These are phyloP conservation scores for Citrus maxima DNA, from an alignment of 345 rosid species.

Conservation along the genomic window DNA sequence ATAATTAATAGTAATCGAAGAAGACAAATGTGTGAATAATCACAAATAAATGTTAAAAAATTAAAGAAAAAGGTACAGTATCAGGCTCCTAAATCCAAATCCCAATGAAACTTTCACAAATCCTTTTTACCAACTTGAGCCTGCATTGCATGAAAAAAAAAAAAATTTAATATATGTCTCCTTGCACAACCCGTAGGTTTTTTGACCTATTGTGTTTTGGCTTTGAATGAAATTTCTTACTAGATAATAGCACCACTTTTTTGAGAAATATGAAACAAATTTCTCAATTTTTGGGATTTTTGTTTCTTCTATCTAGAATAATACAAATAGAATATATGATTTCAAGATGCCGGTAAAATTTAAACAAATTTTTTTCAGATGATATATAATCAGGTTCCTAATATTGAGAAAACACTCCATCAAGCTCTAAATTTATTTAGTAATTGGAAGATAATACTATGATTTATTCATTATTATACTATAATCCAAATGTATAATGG, in stretches of 20 bases:
- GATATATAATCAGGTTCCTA: too few relatives aligned
- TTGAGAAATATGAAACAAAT: conserved; percentile 7
- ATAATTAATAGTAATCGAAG: not conserved
- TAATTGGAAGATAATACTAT: not conserved
- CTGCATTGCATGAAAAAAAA: conserved; percentile 1
- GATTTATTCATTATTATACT: not conserved
- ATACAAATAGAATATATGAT: not conserved
- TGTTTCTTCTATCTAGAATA: not conserved
- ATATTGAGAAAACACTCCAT: not conserved
- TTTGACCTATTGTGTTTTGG: conserved; percentile 22
- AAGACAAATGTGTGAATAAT: conserved; percentile 17
- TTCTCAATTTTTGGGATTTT: conserved; percentile 8
- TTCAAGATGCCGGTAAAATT: not conserved
- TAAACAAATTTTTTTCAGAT: too few relatives aligned
- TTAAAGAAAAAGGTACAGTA: not conserved
- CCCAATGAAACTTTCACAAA: conserved; percentile 20
- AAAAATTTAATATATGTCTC: not conserved
- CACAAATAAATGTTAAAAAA: not conserved
- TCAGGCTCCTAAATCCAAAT: conserved; percentile 14
- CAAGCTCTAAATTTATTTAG: not conserved
- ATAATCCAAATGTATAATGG: not conserved
- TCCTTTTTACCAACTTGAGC: conserved; percentile 17
- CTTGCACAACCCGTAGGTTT: conserved; percentile 3
- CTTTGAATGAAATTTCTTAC: not conserved
- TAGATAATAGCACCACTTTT: not conserved